phyloP scores from a whole-genome alignment of 106 monocot species.

The Cymbidium sinense region DNA sequence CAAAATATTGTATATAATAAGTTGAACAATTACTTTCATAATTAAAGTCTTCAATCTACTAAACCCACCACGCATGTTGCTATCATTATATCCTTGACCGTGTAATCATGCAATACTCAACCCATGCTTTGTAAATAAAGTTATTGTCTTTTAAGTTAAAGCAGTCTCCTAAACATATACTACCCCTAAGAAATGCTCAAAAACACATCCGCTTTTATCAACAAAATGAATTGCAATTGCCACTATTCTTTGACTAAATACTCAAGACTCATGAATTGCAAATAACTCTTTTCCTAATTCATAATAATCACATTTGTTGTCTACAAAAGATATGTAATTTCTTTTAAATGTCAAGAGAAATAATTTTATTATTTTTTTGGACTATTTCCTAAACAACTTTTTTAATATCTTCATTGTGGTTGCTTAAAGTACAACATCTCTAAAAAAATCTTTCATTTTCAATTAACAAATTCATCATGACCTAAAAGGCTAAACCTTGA shows the following conservation, averaged over 20 bases:
- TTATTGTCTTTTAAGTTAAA: neutral
- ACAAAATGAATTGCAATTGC: neutral
- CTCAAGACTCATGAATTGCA: neutral
- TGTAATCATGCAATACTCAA: neutral
- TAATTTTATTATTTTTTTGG: conserved; percentile 3
- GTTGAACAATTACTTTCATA: neutral
- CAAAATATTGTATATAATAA: neutral
- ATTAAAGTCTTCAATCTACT: neutral
- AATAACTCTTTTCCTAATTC: too few species aligned
- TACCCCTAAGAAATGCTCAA: neutral
- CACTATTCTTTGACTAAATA: neutral
- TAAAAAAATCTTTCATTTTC: neutral
- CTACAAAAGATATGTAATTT: neutral
- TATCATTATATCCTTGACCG: neutral
- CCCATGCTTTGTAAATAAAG: neutral
- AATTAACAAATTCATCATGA: neutral
- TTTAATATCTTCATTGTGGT: too few species aligned
- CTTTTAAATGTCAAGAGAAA: neutral
- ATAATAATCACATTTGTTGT: neutral
- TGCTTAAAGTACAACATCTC: neutral
- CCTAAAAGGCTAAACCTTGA: conserved; percentile 5
- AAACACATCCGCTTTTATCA: neutral
- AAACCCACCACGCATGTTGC: neutral
- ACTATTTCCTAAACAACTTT: neutral
- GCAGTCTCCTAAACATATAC: neutral